Conservation (phyloP, 441 rosid genomes). For the Lepidium campestre region DNA sequence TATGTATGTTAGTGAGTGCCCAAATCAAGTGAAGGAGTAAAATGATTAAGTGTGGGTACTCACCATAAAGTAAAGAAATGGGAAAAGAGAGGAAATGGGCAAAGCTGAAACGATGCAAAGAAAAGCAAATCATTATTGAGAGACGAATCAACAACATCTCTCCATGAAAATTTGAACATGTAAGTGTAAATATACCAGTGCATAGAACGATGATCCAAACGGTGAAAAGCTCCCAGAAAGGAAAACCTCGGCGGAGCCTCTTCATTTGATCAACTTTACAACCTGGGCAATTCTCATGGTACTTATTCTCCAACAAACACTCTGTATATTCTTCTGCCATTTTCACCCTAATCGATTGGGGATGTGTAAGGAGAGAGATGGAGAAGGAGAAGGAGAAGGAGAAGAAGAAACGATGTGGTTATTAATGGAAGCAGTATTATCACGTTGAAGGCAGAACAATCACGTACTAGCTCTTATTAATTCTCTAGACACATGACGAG, state of each 20-base stretch:
- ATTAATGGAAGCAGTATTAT: not conserved
- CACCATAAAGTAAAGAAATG: constrained; percentile 72
- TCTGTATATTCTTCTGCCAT: constrained; percentile 34
- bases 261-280: constrained; percentile 67
- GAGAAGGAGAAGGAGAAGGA: not conserved
- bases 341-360: not conserved
- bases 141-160: not conserved
- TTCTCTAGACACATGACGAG: not conserved
- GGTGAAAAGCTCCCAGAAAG: constrained; percentile 44
- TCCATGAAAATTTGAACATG: not conserved
- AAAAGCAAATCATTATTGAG: not conserved
- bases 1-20: no score
- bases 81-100: constrained; percentile 84
- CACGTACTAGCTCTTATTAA: not conserved
- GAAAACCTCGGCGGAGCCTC: constrained; percentile 42
- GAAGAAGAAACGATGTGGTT: constrained; percentile 7
- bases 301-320: constrained; percentile 46
- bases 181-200: constrained; percentile 32
- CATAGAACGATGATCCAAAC: constrained; percentile 73
- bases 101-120: constrained; percentile 49
- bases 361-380: not conserved
- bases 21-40: no score
- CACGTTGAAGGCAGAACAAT: not conserved
- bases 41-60: constrained; percentile 14
- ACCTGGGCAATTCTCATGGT: constrained; percentile 63